These are phyloP conservation scores for Mangifera indica DNA, from an alignment of 345 rosid species.

Conservation along the genomic window DNA sequence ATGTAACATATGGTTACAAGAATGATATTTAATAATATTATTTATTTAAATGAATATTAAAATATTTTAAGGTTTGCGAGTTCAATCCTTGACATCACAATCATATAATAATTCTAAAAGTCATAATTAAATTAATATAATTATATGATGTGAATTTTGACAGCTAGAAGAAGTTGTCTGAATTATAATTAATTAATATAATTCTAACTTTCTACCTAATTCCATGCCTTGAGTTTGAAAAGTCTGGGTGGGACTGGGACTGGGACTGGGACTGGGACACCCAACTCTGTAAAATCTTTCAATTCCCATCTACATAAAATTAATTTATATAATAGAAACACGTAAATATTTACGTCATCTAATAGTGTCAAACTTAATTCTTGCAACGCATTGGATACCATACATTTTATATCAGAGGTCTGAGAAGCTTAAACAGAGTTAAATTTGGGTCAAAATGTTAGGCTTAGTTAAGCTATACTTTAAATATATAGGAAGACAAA, in stretches of 20 bases:
- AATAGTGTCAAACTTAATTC: no score
- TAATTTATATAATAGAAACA: no score
- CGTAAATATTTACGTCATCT: no score
- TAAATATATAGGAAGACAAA: not conserved
- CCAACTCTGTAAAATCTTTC: constrained; percentile 28
- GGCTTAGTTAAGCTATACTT: not conserved
- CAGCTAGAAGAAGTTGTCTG: constrained; percentile 10
- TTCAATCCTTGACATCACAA: no score
- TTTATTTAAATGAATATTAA: no score
- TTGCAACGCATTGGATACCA: constrained; percentile 10
- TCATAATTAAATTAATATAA: not conserved
- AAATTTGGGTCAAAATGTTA: not conserved
- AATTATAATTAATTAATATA: constrained; percentile 24
- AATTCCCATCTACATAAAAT: not conserved
- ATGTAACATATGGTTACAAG: no score
- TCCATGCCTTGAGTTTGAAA: constrained; percentile 32
- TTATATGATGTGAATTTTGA: not conserved
- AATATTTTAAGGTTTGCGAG: no score
- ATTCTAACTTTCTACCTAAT: constrained; percentile 51
- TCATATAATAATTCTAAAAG: not conserved
- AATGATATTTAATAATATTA: no score
- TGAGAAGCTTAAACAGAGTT: not conserved
- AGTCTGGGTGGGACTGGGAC: constrained; percentile 48
- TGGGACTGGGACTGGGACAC: no score
- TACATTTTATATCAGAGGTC: no score